Percentiles rank a stretch among this genome's conserved stretches.
phyloP scores from a whole-genome alignment of 306 rosid species.

The Hylodesmum podocarpum region DNA sequence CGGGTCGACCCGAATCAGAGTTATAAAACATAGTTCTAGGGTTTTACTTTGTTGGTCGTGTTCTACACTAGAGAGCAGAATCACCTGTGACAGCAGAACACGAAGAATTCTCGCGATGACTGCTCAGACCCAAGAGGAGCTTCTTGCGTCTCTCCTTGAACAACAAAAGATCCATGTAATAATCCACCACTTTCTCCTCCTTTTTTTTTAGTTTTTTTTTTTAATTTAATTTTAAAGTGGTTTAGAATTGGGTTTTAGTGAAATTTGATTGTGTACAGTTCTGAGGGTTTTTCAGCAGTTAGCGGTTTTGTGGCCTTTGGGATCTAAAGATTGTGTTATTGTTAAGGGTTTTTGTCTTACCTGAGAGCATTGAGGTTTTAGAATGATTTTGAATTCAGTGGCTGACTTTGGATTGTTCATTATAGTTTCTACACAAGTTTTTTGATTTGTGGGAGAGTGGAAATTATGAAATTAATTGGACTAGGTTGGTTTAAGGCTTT shows the following conservation, averaged over 20 bases:
- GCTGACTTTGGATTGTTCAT: not conserved
- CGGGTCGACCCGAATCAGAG: conserved; percentile 29
- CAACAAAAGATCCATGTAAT: conserved; percentile 48
- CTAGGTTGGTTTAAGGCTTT: not conserved
- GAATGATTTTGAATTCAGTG: not conserved
- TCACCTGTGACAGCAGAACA: not conserved
- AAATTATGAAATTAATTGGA: not conserved
- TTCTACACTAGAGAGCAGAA: not conserved
- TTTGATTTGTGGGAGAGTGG: not conserved
- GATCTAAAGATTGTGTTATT: not conserved
- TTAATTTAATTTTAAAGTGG: not conserved
- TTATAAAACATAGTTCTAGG: conserved; percentile 29
- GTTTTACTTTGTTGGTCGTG: conserved; percentile 24
- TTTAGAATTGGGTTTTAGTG: not conserved
- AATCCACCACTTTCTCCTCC: not conserved
- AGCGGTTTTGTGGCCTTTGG: not conserved
- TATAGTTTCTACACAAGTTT: not conserved
- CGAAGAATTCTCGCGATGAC: conserved; percentile 30
- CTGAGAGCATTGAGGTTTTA: conserved; percentile 11
- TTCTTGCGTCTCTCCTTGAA: conserved; percentile 45
- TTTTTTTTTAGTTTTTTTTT: not conserved
- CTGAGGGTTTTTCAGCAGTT: not conserved
- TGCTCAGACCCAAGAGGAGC: conserved; percentile 48
- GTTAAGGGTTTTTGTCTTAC: not conserved
- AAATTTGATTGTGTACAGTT: not conserved